Evolutionary conservation across 805 yeast genomes (phyloP), one percentile per base, ranked within the genome.

Genomic region (Maudiozyma bulderi): DNA sequence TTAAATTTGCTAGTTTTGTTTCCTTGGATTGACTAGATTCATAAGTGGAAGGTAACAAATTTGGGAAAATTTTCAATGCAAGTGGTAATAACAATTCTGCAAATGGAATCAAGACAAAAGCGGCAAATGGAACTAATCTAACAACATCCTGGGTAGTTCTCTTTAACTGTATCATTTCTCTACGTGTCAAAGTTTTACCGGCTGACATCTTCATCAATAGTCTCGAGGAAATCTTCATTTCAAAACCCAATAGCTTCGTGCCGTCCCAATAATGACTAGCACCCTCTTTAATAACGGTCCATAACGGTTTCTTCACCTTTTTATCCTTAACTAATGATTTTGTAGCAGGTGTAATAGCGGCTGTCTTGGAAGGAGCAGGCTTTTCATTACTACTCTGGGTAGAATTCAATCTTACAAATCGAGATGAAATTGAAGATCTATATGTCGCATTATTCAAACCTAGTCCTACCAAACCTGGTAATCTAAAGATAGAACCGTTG

Each of bases 181-280:
- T 82, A 63, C 99, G 80, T 3, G 95, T 81, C 45, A 91, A 73
- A 54, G 87, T 95, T 62, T 93, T 88, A 14, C 99, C 99, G 5
- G 95, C 79, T 6, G 86, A 80, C 78, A 87, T 74, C 63, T 88
- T 93, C 61, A 86, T 67, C 45, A 89, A 72, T 45, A 91, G 77
- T 66, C 87, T 85, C 40, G 86, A 78, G 1, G 96, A 85, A 41
- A 93, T 84, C 64, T 80, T 84, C 46, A 89, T 76, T 69, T 93
- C 99, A 59, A 86, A 79, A 2, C 98, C 98, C 43, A 91, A 72
- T 49, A 93, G 77, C 69, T 90, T 91, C 20, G 99, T 90, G 47
- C 99, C 99, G 61, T 82, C 86, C 96, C 96, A 87, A 67, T 89
- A 90, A 67, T 91, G 99, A 46, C 79, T 78, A 5, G 84, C 87